Base-by-base conservation (phyloP, 2,329 filamentous ascomycete species). In the Pestalotiopsis sp. region DNA sequence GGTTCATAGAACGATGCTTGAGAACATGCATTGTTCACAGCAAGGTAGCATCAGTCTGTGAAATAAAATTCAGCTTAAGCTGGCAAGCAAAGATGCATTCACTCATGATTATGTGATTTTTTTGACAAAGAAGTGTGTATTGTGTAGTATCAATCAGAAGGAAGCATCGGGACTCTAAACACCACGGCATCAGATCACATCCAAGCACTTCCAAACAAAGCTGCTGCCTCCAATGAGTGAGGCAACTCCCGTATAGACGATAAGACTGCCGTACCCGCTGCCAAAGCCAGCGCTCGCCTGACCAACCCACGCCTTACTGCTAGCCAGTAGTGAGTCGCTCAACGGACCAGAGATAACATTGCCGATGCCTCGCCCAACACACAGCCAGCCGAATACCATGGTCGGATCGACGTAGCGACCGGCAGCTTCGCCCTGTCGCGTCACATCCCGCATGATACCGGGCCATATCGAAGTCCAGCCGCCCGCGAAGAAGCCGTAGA, bases 401-500 rank as follows among this genome's bases (percentile, higher is more conserved):
- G 81, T 82, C 2, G 84, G 83, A 62, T 87, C 85, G 31, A 79
- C 68, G 17, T 73, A 74, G 59, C 68, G 69, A 49, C 64, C 64
- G 7, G 14, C 52, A 6, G 31, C 23, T 38, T 66, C 72, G 14
- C 70, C 75, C 65, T 75, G 72, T 61, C 74, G 75, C 5, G 76
- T 72, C 11, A 85, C 74, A 68, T 85, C 65, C 12, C 62, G 49
- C 17, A 69, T 66, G 39, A 69, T 75, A 11, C 69, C 73, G 0
- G 73, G 72, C 73, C 73, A 74, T 14, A 71, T 72, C 2, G 70
- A 70, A 13, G 71, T 71, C 25, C 69, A 75, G 36, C 71, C 69
- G n/a, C 87, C 84, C 0, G 87, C 87, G 66, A 90, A 90, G 77
- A 88, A 85, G 1, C 88, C 89, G 72, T 86, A 90, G 0, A 83